phyloP scores from a whole-genome alignment of 768 basidiomycete genomes.

The Leccinum pellstonianum region DNA sequence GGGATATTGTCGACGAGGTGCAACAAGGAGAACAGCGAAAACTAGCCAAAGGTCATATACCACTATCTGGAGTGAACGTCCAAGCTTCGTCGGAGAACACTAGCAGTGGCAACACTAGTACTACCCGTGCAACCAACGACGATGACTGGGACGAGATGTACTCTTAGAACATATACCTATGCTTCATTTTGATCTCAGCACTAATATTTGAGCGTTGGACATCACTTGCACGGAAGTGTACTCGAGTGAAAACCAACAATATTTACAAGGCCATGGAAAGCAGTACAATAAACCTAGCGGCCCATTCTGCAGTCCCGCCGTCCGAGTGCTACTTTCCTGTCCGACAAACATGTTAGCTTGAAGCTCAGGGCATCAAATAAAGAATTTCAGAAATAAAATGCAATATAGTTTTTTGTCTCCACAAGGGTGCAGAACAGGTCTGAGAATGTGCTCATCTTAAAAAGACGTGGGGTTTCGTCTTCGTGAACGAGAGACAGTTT shows the following conservation, averaged over 20 bases:
- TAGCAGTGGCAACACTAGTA: slow-evolving; percentile 5
- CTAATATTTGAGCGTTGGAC: neutral
- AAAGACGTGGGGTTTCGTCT: neutral
- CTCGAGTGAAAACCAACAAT: neutral
- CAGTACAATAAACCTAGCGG: neutral
- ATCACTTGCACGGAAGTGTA: neutral
- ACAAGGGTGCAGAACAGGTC: slow-evolving; percentile 32
- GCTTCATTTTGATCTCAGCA: neutral
- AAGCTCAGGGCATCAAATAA: neutral
- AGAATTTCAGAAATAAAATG: slow-evolving; percentile 20
- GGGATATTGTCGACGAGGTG: slow-evolving; percentile 63
- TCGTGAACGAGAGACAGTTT: neutral
- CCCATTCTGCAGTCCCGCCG: neutral
- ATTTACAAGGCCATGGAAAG: neutral
- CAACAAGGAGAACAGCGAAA: slow-evolving; percentile 33
- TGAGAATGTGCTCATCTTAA: slow-evolving; percentile 26
- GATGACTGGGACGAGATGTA: slow-evolving; percentile 72
- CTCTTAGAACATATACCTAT: slow-evolving; percentile 27
- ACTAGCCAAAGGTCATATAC: slow-evolving; percentile 13
- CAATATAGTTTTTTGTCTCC: slow-evolving; percentile 28
- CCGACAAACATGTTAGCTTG: slow-evolving; percentile 8
- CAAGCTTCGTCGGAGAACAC: slow-evolving; percentile 13
- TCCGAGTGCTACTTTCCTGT: slow-evolving; percentile 3
- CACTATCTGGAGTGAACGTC: slow-evolving; percentile 26
- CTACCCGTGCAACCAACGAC: slow-evolving; percentile 37